These are phyloP conservation scores for Pseudodiploospora longispora DNA, from an alignment of 2,329 filamentous ascomycete species.

Conservation along the genomic window DNA sequence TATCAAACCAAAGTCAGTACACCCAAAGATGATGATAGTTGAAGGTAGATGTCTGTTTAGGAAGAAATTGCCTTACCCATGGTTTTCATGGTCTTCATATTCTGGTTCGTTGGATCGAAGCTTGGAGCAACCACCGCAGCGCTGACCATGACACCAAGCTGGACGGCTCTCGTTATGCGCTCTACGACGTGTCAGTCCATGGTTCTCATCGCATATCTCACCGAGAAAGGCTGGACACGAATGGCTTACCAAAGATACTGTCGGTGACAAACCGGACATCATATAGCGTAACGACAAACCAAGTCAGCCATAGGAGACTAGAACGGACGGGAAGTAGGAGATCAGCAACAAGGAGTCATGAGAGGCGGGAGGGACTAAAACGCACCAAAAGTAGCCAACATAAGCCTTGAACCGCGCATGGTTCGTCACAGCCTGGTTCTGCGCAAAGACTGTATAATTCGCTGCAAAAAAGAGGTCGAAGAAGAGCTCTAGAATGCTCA, in stretches of 20 bases:
- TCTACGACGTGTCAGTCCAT: slow-evolving; percentile 21
- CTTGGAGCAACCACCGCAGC: slow-evolving; percentile 52
- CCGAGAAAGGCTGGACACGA: neutral
- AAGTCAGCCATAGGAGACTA: slow-evolving; percentile 59
- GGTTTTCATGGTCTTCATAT: slow-evolving; percentile 28
- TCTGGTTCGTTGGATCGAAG: slow-evolving; percentile 32
- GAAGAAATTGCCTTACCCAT: slow-evolving; percentile 27
- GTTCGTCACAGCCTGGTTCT: slow-evolving; percentile 24
- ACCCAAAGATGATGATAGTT: neutral
- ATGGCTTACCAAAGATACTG: slow-evolving; percentile 43
- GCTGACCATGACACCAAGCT: slow-evolving; percentile 57
- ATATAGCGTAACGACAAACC: slow-evolving; percentile 55
- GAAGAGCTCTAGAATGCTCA: slow-evolving; percentile 29
- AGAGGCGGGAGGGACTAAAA: no score
- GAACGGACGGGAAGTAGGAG: neutral
- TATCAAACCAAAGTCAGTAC: no score
- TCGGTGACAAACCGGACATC: slow-evolving; percentile 60
- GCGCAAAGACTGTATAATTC: slow-evolving; percentile 53
- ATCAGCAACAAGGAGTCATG: neutral
- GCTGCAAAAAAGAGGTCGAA: slow-evolving; percentile 41
- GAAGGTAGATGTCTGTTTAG: neutral
- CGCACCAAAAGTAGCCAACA: slow-evolving; percentile 28
- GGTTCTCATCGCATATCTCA: no score
- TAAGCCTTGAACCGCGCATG: slow-evolving; percentile 24
- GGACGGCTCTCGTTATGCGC: slow-evolving; percentile 47